phyloP scores from a whole-genome alignment of 257 asterid genomes.

The Solanum stenotomum region DNA sequence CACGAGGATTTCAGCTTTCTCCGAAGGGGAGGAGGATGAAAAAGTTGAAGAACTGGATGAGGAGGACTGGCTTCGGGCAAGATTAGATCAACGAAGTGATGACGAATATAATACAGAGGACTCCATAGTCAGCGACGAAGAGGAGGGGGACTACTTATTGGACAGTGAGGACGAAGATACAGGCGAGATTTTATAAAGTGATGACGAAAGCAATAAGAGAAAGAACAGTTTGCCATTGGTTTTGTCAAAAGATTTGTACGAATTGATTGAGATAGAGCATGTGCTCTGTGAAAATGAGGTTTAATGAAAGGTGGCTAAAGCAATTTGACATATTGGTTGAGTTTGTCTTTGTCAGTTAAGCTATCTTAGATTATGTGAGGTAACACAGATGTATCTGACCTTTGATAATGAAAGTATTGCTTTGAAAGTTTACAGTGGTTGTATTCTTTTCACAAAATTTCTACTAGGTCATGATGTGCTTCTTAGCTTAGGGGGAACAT shows the following conservation, averaged over 20 bases:
- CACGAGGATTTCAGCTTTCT: conserved; percentile 45
- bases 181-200: background rate
- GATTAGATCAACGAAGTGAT: background rate
- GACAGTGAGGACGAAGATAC: conserved; percentile 43
- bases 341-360: background rate
- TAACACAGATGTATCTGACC: background rate
- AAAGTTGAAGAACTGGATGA: conserved; percentile 24
- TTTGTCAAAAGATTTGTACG: background rate
- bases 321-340: background rate
- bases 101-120: background rate
- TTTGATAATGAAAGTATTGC: background rate
- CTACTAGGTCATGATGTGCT: background rate
- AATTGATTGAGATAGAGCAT: background rate
- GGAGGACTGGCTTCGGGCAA: conserved; percentile 15
- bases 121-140: conserved; percentile 19
- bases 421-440: background rate
- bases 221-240: background rate
- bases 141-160: conserved; percentile 30
- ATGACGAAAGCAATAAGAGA: background rate
- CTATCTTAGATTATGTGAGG: background rate
- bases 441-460: background rate
- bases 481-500: background rate
- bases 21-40: conserved; percentile 63
- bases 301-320: background rate
- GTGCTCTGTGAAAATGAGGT: background rate